Evolutionary conservation across 768 basidiomycete species (phyloP).

Genomic region (Termitomyces sp.): DNA sequence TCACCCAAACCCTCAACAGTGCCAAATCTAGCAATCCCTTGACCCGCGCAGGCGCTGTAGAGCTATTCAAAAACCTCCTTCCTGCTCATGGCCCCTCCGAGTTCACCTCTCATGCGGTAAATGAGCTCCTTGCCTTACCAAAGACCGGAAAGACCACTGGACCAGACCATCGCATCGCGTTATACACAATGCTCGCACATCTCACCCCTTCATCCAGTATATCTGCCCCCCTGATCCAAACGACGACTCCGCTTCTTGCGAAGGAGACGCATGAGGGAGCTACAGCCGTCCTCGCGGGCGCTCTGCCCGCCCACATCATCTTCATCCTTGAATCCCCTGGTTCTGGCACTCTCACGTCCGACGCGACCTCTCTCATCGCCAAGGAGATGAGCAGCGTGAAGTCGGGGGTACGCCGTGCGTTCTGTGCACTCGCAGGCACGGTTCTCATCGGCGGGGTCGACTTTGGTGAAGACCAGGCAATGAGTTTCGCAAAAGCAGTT

Average conservation of each 20-base stretch:
- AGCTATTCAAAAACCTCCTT: conserved; percentile 53
- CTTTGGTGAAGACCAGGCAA: conserved; percentile 37
- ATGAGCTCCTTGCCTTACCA: conserved; percentile 71
- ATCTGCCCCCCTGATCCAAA: conserved; percentile 44
- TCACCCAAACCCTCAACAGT: conserved; percentile 58
- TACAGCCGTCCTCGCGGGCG: conserved; percentile 46
- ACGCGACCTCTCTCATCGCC: conserved; percentile 45
- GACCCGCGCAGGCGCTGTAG: conserved; percentile 53
- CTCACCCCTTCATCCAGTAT: conserved; percentile 42
- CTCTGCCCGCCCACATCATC: conserved; percentile 57
- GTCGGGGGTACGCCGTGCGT: conserved; percentile 52
- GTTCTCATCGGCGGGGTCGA: conserved; percentile 47
- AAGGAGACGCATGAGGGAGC: conserved; percentile 83
- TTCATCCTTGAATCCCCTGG: conserved; percentile 38
- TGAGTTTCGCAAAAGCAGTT: conserved; percentile 51
- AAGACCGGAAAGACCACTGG: conserved; percentile 84
- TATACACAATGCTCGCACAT: conserved; percentile 74
- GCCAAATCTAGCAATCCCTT: conserved; percentile 70
- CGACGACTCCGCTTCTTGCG: conserved; percentile 35
- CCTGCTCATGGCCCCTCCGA: conserved; percentile 28
- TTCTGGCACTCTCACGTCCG: conserved; percentile 33
- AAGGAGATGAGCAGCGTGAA: conserved; percentile 77
- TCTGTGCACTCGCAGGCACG: conserved; percentile 58
- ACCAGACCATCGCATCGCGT: conserved; percentile 76
- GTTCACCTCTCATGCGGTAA: conserved; percentile 43